A percentile compares a stretch with the other conserved stretches of the same genome.
Evolutionary conservation across 129 eudicot species (phyloP).

Genomic region (Mikania micrantha): DNA sequence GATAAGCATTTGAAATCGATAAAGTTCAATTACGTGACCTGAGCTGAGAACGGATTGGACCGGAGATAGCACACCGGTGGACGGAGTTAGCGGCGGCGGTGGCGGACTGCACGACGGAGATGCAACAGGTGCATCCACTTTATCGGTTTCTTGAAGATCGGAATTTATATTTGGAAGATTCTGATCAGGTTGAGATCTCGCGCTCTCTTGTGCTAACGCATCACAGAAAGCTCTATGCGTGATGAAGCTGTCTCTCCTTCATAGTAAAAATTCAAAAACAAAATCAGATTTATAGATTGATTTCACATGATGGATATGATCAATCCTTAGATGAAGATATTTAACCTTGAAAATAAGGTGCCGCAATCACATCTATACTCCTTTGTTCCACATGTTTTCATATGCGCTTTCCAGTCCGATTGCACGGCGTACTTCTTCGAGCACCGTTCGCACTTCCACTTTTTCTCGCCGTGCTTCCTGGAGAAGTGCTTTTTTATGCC

Average conservation of each 20-base stretch:
- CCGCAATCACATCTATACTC: constrained; percentile 90
- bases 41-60: constrained; percentile 75
- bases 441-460: constrained; percentile 77
- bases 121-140: constrained; percentile 25
- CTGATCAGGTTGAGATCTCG: constrained; percentile 34
- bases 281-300: background rate
- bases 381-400: constrained; percentile 74
- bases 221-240: constrained; percentile 96
- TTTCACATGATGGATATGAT: background rate
- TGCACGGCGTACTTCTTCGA: constrained; percentile 74
- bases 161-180: constrained; percentile 1
- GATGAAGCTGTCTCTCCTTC: constrained; percentile 81
- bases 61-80: constrained; percentile 66
- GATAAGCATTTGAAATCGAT: constrained; percentile 13
- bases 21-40: constrained; percentile 30
- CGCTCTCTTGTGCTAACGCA: constrained; percentile 81
- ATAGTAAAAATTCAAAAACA: background rate
- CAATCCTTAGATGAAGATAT: background rate
- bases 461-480: constrained; percentile 86
- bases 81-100: constrained; percentile 66
- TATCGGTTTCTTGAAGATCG: constrained; percentile 14
- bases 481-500: constrained; percentile 87
- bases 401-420: constrained; percentile 92
- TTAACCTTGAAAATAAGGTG: constrained; percentile 71
- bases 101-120: constrained; percentile 47